Evolutionary conservation across 805 yeast genomes (phyloP).

Genomic region (Candida taoyuanica): DNA sequence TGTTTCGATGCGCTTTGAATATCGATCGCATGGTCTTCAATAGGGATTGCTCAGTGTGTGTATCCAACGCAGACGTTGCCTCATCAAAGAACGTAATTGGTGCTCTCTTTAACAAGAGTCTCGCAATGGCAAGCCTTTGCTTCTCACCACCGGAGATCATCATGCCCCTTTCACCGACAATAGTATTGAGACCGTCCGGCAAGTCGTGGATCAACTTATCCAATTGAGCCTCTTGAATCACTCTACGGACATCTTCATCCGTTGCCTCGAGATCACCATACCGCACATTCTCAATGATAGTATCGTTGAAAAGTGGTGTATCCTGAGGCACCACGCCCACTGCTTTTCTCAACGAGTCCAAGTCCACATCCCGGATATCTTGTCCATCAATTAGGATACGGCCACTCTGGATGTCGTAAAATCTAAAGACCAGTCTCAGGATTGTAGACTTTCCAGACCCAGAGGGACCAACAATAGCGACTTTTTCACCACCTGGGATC

Average conservation of each 20-base stretch:
- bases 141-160: slow-evolving; percentile 99
- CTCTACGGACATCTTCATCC: slow-evolving; percentile 63
- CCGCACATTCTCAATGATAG: slow-evolving; percentile 80
- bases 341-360: slow-evolving; percentile 66
- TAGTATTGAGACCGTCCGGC: slow-evolving; percentile 80
- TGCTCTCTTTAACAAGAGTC: slow-evolving; percentile 79
- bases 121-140: slow-evolving; percentile 89
- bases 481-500: slow-evolving; percentile 86
- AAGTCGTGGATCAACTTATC: slow-evolving; percentile 56
- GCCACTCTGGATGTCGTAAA: slow-evolving; percentile 80
- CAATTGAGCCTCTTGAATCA: slow-evolving; percentile 67
- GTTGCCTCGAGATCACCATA: slow-evolving; percentile 76
- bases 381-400: slow-evolving; percentile 83
- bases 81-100: slow-evolving; percentile 95
- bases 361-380: slow-evolving; percentile 68
- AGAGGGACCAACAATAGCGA: slow-evolving; percentile 94
- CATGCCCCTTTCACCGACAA: slow-evolving; percentile 96
- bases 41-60: slow-evolving; percentile 88
- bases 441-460: slow-evolving; percentile 96
- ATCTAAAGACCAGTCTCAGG: slow-evolving; percentile 76
- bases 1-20: slow-evolving; percentile 53
- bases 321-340: slow-evolving; percentile 98
- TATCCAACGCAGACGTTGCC: slow-evolving; percentile 94
- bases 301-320: slow-evolving; percentile 90
- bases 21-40: slow-evolving; percentile 67